Percentiles rank a stretch among this genome's conserved stretches.
Evolutionary conservation across 805 yeast species (phyloP).

Genomic region (Lipomyces sp.): DNA sequence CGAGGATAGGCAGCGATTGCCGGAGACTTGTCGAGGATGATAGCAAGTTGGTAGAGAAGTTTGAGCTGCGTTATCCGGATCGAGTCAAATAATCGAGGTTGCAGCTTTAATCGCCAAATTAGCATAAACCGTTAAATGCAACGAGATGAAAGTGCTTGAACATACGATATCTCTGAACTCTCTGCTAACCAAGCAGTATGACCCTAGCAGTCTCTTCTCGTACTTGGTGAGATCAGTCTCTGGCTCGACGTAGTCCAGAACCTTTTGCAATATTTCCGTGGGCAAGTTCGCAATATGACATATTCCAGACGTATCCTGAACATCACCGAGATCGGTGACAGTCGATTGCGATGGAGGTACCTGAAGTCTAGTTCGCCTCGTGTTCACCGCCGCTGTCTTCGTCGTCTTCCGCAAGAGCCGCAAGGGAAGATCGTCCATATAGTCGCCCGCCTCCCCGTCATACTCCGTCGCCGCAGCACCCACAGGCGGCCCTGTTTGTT

Average conservation of each 20-base stretch:
- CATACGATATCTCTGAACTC: slow-evolving; percentile 20
- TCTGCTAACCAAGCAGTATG: slow-evolving; percentile 11
- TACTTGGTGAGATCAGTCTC: slow-evolving; percentile 5
- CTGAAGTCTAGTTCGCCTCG: not conserved
- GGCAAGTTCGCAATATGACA: slow-evolving; percentile 6
- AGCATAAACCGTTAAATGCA: not conserved
- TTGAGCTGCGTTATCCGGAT: slow-evolving; percentile 13
- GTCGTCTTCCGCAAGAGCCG: not conserved
- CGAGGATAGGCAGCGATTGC: slow-evolving; percentile 1
- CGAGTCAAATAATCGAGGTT: slow-evolving; percentile 18
- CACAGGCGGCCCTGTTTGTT: too few species aligned
- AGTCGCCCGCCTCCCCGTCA: slow-evolving; percentile 1
- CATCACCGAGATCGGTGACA: not conserved
- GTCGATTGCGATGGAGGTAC: not conserved
- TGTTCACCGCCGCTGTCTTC: too few species aligned
- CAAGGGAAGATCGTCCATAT: too few species aligned
- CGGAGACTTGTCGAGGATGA: slow-evolving; percentile 12
- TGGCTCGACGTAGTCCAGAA: slow-evolving; percentile 12
- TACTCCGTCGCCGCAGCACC: not conserved
- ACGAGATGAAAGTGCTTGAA: not conserved
- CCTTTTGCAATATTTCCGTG: slow-evolving; percentile 7
- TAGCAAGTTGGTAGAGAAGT: slow-evolving; percentile 9
- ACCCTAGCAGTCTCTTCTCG: slow-evolving; percentile 10
- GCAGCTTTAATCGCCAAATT: slow-evolving; percentile 6
- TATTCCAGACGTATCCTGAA: not conserved